A percentile compares a stretch with the other conserved stretches of the same genome.
phyloP scores from a whole-genome alignment of 2,329 filamentous ascomycete species.

The Aspergillus ochraceus region DNA sequence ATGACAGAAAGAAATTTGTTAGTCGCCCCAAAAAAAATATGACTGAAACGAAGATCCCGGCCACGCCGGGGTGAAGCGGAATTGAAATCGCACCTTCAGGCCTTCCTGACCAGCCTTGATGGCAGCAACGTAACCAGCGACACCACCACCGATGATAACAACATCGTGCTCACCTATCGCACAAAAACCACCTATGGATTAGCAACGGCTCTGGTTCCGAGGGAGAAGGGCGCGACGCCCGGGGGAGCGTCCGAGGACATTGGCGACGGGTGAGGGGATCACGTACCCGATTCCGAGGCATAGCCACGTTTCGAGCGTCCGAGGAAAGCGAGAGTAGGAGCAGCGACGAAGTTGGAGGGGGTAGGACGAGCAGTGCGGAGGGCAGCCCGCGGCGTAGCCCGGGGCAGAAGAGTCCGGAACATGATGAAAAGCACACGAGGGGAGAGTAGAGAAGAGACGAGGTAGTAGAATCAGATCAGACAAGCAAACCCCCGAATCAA shows the following conservation, averaged over 20 bases:
- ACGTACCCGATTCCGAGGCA: constrained; percentile 53
- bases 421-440: constrained; percentile 37
- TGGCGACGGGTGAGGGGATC: not conserved
- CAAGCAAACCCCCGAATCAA: constrained; percentile 30
- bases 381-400: constrained; percentile 47
- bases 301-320: constrained; percentile 56
- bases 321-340: constrained; percentile 48
- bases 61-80: not conserved
- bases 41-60: constrained; percentile 1
- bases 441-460: constrained; percentile 26
- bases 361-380: constrained; percentile 39
- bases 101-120: constrained; percentile 99
- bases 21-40: not conserved
- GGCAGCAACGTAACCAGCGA: constrained; percentile 96
- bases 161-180: constrained; percentile 85
- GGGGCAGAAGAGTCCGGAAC: constrained; percentile 55
- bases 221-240: constrained; percentile 15
- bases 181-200: constrained; percentile 14
- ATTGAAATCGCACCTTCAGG: constrained; percentile 68
- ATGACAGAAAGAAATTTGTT: constrained; percentile 12
- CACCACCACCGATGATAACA: constrained; percentile 95
- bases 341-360: constrained; percentile 38
- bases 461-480: constrained; percentile 24
- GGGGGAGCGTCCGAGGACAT: not conserved
- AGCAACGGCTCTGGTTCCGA: constrained; percentile 16